Base-by-base conservation (phyloP, 2,329 filamentous ascomycete genomes). In the Ophiocordyceps camponoti-leonardi region DNA sequence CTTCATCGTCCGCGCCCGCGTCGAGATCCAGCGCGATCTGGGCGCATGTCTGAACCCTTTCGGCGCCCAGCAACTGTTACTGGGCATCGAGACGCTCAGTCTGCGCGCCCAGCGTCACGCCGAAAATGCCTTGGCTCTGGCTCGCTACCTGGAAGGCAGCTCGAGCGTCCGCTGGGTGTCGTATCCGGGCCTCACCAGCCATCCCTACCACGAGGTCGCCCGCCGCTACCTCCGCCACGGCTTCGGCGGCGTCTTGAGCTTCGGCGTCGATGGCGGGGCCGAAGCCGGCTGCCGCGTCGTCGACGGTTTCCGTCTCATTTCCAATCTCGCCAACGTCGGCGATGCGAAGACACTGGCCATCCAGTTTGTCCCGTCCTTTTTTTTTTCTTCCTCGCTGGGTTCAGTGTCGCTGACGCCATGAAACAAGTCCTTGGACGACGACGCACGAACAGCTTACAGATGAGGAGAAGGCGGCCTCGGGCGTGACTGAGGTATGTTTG, bases 331-430 rank as follows among this genome's bases (percentile, higher is more conserved):
- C 47, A 98, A 98, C 60, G 88, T 96, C 26, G 90, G 90, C 47
- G 90, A 96, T 62, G 85, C 84, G 43, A 96, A 96, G 75, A 94
- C 88, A 7, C 69, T 95, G 50, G 88, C 88, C 22, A 94, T 95
- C 54, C 88, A 95, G 63, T 66, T 45, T n/a, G n/a, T n/a, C n/a
- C n/a, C 54, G 63, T 28, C 41, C 13, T 5, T 30, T 10, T 20
- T 20, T 20, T 12, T 13, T 22, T 11, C 2, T 20, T 33, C 28
- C 8, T 40, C 16, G 10, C 22, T 19, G 13, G n/a, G 10, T 1
- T 26, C 23, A 26, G 1, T 37, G 6, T 16, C 12, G 40, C 40
- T 41, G 40, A 41, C 40, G 3, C 4, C 23, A 6, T 4, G n/a
- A 18, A 7, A 16, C 37, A 22, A 66, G 63, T 65, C 90, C 90